phyloP scores from a whole-genome alignment of 2,329 filamentous ascomycete species.

The Rugonectria rugulosa region DNA sequence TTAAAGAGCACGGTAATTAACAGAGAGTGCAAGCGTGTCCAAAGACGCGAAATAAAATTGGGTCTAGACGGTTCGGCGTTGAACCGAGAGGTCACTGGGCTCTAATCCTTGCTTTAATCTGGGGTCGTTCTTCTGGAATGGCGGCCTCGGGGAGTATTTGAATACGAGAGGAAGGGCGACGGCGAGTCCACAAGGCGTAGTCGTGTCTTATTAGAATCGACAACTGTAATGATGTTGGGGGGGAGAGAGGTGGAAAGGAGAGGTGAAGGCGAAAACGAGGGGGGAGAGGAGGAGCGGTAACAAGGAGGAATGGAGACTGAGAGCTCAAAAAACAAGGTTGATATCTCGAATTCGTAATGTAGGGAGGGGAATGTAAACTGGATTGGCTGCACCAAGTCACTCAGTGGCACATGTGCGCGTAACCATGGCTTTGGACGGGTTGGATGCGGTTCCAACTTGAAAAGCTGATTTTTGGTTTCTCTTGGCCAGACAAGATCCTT shows the following conservation, averaged over 20 bases:
- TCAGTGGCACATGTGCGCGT: too few species aligned
- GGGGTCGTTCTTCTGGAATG: constrained; percentile 15
- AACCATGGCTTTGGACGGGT: too few species aligned
- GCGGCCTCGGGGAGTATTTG: constrained; percentile 4
- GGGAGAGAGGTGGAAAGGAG: neutral
- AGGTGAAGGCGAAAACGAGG: too few species aligned
- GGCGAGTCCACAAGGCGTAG: neutral
- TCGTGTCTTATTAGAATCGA: too few species aligned
- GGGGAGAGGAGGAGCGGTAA: too few species aligned
- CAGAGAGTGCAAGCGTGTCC: constrained; percentile 13
- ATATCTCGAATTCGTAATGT: too few species aligned
- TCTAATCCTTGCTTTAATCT: constrained; percentile 22
- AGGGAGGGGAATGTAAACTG: too few species aligned
- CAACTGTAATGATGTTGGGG: constrained; percentile 4
- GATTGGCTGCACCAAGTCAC: too few species aligned
- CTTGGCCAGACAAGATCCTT: too few species aligned
- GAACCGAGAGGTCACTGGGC: constrained; percentile 12
- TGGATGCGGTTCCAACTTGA: too few species aligned
- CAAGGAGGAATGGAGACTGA: too few species aligned
- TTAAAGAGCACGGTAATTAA: constrained; percentile 17
- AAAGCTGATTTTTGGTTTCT: neutral
- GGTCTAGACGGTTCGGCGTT: constrained; percentile 14
- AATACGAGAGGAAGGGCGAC: constrained; percentile 14
- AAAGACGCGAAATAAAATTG: constrained; percentile 20
- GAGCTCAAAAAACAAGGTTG: too few species aligned